A percentile compares a stretch with the other conserved stretches of the same genome.
These are phyloP conservation scores for Silybum marianum DNA, from an alignment of 129 eudicot species.

Conservation along the genomic window DNA sequence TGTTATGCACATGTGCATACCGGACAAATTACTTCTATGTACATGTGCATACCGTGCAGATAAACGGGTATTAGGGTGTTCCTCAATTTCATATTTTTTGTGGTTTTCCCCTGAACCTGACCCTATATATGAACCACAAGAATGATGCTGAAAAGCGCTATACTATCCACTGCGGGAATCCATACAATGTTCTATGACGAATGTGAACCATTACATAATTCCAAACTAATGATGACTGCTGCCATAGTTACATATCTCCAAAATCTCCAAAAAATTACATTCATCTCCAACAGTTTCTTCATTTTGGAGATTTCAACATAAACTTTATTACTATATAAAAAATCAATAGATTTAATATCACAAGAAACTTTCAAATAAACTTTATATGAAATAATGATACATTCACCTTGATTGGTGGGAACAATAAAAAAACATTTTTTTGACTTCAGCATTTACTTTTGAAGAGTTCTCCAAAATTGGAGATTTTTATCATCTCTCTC, in stretches of 20 bases:
- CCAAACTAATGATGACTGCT: not conserved
- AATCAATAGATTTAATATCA: not conserved
- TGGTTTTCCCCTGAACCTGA: not conserved
- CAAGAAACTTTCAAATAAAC: not conserved
- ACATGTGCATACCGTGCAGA: too few relatives aligned
- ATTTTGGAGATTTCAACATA: not conserved
- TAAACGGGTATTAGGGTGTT: too few relatives aligned
- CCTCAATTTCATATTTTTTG: too few relatives aligned
- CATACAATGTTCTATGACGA: not conserved
- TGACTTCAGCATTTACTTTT: not conserved
- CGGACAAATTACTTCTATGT: too few relatives aligned
- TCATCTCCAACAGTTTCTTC: not conserved
- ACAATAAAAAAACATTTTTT: not conserved
- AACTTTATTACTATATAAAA: too few relatives aligned
- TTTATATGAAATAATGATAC: too few relatives aligned
- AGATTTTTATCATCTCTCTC: not conserved
- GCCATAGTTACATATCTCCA: too few relatives aligned
- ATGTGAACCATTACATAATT: not conserved
- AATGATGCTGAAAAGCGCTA: not conserved
- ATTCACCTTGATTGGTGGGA: not conserved
- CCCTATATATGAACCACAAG: not conserved
- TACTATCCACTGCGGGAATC: too few relatives aligned
- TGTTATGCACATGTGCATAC: too few relatives aligned
- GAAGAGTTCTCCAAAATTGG: not conserved
- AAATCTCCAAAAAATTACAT: too few relatives aligned